Conservation (phyloP, 257 asterid genomes). For the Solanum pimpinellifolium region DNA sequence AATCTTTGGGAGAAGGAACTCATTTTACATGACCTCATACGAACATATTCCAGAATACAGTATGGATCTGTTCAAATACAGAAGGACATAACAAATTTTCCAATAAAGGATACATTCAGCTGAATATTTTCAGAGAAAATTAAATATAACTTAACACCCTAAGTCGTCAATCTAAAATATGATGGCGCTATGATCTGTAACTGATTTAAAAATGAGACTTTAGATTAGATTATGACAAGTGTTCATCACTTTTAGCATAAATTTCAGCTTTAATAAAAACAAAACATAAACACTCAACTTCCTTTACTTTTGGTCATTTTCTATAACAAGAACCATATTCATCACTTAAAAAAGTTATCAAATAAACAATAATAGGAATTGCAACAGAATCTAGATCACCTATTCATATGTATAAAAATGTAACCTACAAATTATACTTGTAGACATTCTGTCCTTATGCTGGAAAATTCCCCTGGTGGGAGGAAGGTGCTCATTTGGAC, state of each 20-base stretch:
- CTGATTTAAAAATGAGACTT: background rate
- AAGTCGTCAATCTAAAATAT: background rate
- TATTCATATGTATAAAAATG: background rate
- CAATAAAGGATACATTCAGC: background rate
- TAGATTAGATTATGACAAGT: background rate
- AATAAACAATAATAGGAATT: background rate
- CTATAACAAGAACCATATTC: background rate
- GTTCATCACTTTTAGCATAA: background rate
- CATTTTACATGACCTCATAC: background rate
- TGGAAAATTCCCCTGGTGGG: background rate
- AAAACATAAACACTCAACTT: background rate
- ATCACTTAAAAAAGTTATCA: background rate
- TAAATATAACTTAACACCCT: background rate
- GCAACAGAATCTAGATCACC: background rate
- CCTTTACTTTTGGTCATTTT: background rate
- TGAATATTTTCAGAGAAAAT: background rate
- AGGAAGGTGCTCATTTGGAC: background rate
- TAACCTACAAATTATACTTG: background rate
- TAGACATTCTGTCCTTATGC: background rate
- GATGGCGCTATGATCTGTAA: background rate
- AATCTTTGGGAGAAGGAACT: background rate
- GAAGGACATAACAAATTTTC: background rate
- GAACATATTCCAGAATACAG: background rate
- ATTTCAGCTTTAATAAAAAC: background rate
- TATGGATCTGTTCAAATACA: background rate